Conservation (phyloP, 1,139 yeast species). For the Geotrichum aggregatum region DNA sequence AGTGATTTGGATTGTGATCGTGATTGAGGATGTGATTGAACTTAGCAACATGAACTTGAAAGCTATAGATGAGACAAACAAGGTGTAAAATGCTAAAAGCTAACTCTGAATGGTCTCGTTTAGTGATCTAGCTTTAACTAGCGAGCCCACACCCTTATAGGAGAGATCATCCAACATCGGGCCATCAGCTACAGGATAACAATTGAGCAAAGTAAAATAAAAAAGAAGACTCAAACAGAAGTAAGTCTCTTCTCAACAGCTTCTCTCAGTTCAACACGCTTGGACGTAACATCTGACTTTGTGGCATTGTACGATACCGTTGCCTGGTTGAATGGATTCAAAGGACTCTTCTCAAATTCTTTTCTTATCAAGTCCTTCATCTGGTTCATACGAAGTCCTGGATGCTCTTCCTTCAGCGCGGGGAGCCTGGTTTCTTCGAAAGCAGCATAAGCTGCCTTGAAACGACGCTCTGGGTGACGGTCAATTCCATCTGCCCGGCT, state of each 20-base stretch:
- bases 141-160: no score
- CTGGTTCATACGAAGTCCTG: constrained; percentile 77
- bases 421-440: constrained; percentile 71
- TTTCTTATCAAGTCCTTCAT: constrained; percentile 67
- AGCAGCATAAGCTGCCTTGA: constrained; percentile 73
- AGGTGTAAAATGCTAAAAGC: no score
- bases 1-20: no score
- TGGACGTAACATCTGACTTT: constrained; percentile 49
- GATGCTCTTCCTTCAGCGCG: constrained; percentile 67
- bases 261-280: constrained; percentile 51
- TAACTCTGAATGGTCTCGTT: no score
- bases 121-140: no score
- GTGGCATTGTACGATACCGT: constrained; percentile 61
- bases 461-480: constrained; percentile 85
- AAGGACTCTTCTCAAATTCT: constrained; percentile 77
- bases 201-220: no score
- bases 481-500: constrained; percentile 62
- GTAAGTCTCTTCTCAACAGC: constrained; percentile 34
- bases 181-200: no score
- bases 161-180: no score
- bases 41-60: no score
- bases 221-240: neutral
- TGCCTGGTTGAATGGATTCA: constrained; percentile 83
- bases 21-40: no score
- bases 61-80: no score